Evolutionary conservation across 2,329 filamentous ascomycete species (phyloP).

Genomic region (Venturiaceae sp.): DNA sequence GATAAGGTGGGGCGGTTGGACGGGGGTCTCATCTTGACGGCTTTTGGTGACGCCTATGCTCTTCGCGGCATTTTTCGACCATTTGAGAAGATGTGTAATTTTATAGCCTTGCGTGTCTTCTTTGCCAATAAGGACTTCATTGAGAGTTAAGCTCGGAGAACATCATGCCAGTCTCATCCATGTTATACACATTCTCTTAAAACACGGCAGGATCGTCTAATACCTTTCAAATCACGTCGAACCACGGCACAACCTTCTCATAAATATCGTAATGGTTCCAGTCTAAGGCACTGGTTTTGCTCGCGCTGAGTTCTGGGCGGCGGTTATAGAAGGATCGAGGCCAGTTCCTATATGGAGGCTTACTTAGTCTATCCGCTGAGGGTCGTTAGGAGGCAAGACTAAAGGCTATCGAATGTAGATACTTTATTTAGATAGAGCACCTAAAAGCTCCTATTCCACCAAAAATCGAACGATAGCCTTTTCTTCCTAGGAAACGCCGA

Average conservation of each 20-base stretch:
- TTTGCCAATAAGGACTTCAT: conserved; percentile 8
- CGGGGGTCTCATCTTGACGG: too few relatives aligned
- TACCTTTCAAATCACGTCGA: conserved; percentile 11
- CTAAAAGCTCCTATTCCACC: conserved; percentile 10
- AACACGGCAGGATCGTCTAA: conserved; percentile 7
- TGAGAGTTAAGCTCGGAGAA: background rate
- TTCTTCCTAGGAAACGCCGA: conserved; percentile 11
- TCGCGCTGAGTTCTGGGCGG: conserved; percentile 12
- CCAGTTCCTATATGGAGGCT: conserved; percentile 12
- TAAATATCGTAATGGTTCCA: conserved; percentile 14
- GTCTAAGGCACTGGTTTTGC: conserved; percentile 13
- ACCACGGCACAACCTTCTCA: conserved; percentile 11
- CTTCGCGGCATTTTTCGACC: too few relatives aligned
- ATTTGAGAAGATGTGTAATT: too few relatives aligned
- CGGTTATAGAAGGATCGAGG: conserved; percentile 12
- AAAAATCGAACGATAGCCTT: conserved; percentile 10
- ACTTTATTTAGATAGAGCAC: conserved; percentile 11
- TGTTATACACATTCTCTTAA: conserved; percentile 14
- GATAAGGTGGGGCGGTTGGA: too few relatives aligned
- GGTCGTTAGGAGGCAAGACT: background rate
- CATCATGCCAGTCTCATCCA: conserved; percentile 9
- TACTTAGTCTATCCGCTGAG: background rate
- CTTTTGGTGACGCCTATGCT: too few relatives aligned
- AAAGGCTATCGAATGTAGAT: conserved; percentile 9
- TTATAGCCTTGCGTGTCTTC: conserved; percentile 3